A percentile compares a stretch with the other conserved stretches of the same genome.
Conservation (phyloP, 495 filamentous ascomycete species). For the Talaromyces trachyspermus region DNA sequence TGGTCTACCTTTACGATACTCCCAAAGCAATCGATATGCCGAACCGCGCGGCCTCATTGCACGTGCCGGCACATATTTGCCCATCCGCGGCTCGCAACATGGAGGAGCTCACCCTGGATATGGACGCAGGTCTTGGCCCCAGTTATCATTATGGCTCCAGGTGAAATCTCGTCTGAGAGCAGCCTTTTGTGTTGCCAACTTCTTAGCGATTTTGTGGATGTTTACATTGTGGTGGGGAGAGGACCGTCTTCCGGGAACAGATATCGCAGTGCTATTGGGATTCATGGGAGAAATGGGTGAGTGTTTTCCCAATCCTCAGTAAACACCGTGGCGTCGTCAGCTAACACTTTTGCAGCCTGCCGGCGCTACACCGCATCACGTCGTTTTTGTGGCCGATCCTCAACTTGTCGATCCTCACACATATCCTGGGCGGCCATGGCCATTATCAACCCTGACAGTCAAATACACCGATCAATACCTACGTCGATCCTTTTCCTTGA, state of each 20-base stretch:
- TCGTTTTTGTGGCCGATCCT: slow-evolving; percentile 90
- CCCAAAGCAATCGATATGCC: background rate
- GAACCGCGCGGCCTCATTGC: slow-evolving; percentile 15
- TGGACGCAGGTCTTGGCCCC: slow-evolving; percentile 9
- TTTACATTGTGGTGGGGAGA: slow-evolving; percentile 79
- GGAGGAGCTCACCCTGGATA: slow-evolving; percentile 2
- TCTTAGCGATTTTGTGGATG: slow-evolving; percentile 67
- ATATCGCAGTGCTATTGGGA: slow-evolving; percentile 73
- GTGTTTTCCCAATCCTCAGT: background rate
- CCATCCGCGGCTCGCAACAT: slow-evolving; percentile 1
- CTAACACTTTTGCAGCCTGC: slow-evolving; percentile 47
- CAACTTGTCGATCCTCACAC: slow-evolving; percentile 96
- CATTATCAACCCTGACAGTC: slow-evolving; percentile 69
- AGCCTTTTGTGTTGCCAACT: slow-evolving; percentile 54
- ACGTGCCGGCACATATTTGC: slow-evolving; percentile 17
- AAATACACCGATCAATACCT: slow-evolving; percentile 85
- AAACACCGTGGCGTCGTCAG: background rate
- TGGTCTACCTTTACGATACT: slow-evolving; percentile 12
- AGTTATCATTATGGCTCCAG: slow-evolving; percentile 9
- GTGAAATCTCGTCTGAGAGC: slow-evolving; percentile 11
- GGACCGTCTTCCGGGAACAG: slow-evolving; percentile 60
- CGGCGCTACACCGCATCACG: slow-evolving; percentile 71
- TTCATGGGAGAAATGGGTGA: slow-evolving; percentile 88
- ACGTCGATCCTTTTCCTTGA: slow-evolving; percentile 62
- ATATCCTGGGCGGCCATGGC: slow-evolving; percentile 90